phyloP scores from a whole-genome alignment of 2,329 filamentous ascomycete species.

The Alternaria novae-zelandiae region DNA sequence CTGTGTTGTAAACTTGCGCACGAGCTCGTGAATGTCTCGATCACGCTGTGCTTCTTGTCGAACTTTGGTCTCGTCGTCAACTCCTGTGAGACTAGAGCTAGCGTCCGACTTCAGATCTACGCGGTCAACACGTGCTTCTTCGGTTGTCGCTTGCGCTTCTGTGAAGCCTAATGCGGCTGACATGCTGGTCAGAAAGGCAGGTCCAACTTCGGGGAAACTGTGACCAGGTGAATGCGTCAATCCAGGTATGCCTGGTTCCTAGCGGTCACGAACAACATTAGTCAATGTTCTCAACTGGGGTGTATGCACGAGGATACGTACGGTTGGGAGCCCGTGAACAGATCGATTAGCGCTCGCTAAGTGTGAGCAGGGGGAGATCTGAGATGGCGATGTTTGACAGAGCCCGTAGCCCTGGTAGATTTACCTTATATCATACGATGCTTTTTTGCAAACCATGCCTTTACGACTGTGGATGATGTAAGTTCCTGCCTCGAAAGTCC shows the following conservation, averaged over 20 bases:
- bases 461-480: background rate
- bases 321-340: background rate
- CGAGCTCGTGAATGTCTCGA: constrained; percentile 39
- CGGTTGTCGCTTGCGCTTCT: background rate
- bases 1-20: constrained; percentile 39
- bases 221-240: background rate
- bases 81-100: constrained; percentile 9
- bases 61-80: background rate
- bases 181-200: constrained; percentile 1
- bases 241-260: background rate
- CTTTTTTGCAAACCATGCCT: background rate
- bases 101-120: constrained; percentile 9
- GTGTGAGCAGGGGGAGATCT: background rate
- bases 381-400: background rate
- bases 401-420: background rate
- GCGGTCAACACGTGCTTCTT: background rate
- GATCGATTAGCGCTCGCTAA: background rate
- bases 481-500: background rate
- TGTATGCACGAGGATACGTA: background rate
- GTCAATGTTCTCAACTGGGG: too few relatives aligned
- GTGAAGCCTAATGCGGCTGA: background rate
- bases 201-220: background rate
- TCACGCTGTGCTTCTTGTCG: constrained; percentile 18
- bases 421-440: background rate
- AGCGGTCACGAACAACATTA: background rate